Evolutionary conservation across 192 early-diverging fungal species (phyloP).

Genomic region (Thamnidium elegans): DNA sequence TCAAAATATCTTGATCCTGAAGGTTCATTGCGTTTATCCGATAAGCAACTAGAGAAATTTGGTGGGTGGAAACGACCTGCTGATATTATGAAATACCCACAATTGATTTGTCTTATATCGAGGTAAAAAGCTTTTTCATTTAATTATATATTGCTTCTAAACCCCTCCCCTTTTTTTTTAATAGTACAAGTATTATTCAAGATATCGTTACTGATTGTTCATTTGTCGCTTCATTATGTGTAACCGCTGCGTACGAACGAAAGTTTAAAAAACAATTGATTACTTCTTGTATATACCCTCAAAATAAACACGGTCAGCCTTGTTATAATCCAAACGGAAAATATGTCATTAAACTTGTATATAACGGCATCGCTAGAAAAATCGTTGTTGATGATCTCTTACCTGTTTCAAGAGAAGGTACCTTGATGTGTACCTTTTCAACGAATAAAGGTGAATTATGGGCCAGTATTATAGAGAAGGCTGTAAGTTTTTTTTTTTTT

Average conservation of each 20-base stretch:
- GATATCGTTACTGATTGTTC: constrained; percentile 95
- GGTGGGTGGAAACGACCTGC: constrained; percentile 80
- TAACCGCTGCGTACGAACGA: constrained; percentile 76
- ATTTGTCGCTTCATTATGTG: constrained; percentile 90
- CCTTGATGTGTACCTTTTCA: constrained; percentile 87
- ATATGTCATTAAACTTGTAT: constrained; percentile 82
- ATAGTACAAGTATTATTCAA: constrained; percentile 65
- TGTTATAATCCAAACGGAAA: constrained; percentile 85
- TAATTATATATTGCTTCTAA: too few species aligned
- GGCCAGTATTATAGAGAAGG: constrained; percentile 90
- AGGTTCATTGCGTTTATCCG: constrained; percentile 68
- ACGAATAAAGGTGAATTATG: constrained; percentile 71
- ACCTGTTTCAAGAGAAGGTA: constrained; percentile 68
- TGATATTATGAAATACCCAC: constrained; percentile 65
- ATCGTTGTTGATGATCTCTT: constrained; percentile 90
- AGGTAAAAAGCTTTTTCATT: constrained; percentile 14
- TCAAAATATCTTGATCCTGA: constrained; percentile 72
- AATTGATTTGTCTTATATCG: constrained; percentile 67
- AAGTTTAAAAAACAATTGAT: constrained; percentile 77
- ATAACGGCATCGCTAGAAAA: constrained; percentile 82
- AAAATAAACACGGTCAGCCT: constrained; percentile 64
- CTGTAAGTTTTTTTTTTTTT: constrained; percentile 41
- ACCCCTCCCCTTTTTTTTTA: background rate
- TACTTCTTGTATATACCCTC: constrained; percentile 86
- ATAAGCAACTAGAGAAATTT: constrained; percentile 71